Conservation (phyloP, 352 stramenopile species). For the Lagenidium giganteum region DNA sequence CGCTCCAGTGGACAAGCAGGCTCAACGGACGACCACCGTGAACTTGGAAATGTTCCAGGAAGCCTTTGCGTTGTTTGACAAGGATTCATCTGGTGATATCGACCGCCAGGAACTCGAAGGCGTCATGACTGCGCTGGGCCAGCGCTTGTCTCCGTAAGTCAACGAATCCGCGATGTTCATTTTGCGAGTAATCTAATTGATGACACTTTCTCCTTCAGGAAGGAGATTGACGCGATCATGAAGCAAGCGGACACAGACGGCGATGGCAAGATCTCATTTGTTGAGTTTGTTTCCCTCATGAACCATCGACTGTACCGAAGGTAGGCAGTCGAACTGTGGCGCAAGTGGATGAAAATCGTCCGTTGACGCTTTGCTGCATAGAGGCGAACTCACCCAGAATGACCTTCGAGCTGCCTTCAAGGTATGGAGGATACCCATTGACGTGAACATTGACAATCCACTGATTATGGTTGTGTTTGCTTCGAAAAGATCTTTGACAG, state of each 20-base stretch:
- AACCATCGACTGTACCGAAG: conserved; percentile 61
- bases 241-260: conserved; percentile 52
- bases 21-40: conserved; percentile 39
- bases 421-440: conserved; percentile 27
- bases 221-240: conserved; percentile 69
- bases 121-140: conserved; percentile 49
- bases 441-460: background rate
- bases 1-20: background rate
- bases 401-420: conserved; percentile 66
- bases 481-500: conserved; percentile 51
- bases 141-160: conserved; percentile 39
- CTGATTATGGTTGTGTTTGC: background rate
- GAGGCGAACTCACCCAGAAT: conserved; percentile 37
- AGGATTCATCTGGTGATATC: conserved; percentile 68
- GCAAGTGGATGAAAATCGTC: too few relatives aligned
- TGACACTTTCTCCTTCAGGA: conserved; percentile 19
- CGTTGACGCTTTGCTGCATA: conserved; percentile 10
- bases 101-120: conserved; percentile 47
- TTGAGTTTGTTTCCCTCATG: conserved; percentile 78
- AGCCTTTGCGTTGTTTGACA: conserved; percentile 70
- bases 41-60: conserved; percentile 85
- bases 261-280: conserved; percentile 71
- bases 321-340: conserved; percentile 25
- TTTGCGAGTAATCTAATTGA: background rate
- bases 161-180: conserved; percentile 2